Evolutionary conservation across 805 yeast genomes (phyloP), one percentile per base, ranked within the genome.

Genomic region (Ogataea paraovalis): DNA sequence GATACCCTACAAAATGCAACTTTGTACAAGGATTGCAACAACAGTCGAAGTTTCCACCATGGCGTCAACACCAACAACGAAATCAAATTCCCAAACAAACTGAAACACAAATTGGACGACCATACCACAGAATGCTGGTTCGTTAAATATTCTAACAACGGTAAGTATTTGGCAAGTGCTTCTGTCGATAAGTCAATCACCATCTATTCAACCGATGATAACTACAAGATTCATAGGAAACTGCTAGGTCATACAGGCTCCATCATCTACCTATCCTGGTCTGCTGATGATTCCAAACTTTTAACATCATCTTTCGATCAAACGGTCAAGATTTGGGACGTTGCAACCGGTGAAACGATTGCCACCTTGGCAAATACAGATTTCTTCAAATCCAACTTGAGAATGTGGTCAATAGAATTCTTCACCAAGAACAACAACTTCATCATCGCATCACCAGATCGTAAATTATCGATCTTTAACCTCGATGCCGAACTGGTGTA

Each of bases 121-220:
- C 94, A 87, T 58, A 64, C 68, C 1, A 80, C 83, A 59, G 96
- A 91, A 62, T 92, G 88, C 12, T 91, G 97, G 97, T 85, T 74
- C 60, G 73, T 85, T 13, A 78, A 78, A 48, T 90, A 87, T 60
- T 84, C 94, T 5, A 86, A 89, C 41, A 76, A 78, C 66, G 97
- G 97, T 2, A 75, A 73, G 51, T 81, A 71, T 53, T 68, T 91
- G 36, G 95, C 88, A n/a, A 78, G 91, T 0, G 85, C 91, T 0
- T 81, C 94, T 7, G 75, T 80, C 14, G 95, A 88, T 60, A 74
- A 80, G 6, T 70, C 74, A 21, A 72, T 87, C 33, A 67, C 80
- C 28, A 71, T 90, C 12, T 89, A 87, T 68, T 85, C 83, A 61
- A 85, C 83, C 2, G 60, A 67, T 3, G 70, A 81, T 39, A 67